Conservation (phyloP, 108 stramenopile genomes). For the Skeletonema costatum region DNA sequence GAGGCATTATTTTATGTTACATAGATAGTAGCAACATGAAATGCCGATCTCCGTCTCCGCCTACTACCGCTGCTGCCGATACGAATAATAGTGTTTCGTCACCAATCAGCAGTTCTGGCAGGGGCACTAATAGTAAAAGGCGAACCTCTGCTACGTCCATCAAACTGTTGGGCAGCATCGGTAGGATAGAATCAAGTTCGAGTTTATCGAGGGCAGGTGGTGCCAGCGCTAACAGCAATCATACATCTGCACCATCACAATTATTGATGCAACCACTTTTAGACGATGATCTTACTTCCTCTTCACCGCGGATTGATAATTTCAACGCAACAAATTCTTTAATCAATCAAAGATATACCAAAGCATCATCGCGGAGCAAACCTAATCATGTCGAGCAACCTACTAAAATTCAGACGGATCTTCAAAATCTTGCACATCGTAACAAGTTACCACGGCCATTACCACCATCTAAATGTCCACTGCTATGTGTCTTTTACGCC, state of each 20-base stretch:
- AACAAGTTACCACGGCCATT: slow-evolving; percentile 44
- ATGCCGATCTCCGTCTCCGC: not conserved
- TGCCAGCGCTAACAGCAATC: not conserved
- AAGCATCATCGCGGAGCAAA: not conserved
- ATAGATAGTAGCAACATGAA: no score
- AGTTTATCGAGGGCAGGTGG: not conserved
- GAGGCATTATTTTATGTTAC: no score
- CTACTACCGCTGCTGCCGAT: not conserved
- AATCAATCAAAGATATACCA: not conserved
- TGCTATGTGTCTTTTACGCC: slow-evolving; percentile 84
- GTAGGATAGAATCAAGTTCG: not conserved
- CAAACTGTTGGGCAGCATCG: not conserved
- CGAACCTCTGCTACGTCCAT: not conserved
- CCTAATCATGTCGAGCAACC: not conserved
- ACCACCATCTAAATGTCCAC: slow-evolving; percentile 62
- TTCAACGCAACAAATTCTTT: not conserved
- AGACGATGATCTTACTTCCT: not conserved
- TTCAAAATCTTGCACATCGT: not conserved
- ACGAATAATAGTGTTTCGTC: not conserved
- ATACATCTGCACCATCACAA: not conserved
- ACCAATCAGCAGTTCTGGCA: not conserved
- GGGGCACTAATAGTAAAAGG: not conserved
- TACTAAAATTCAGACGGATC: not conserved
- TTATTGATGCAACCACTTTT: not conserved
- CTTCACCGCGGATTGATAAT: not conserved